phyloP scores from a whole-genome alignment of 2,329 filamentous ascomycete species.

The Phialophora verrucosa region DNA sequence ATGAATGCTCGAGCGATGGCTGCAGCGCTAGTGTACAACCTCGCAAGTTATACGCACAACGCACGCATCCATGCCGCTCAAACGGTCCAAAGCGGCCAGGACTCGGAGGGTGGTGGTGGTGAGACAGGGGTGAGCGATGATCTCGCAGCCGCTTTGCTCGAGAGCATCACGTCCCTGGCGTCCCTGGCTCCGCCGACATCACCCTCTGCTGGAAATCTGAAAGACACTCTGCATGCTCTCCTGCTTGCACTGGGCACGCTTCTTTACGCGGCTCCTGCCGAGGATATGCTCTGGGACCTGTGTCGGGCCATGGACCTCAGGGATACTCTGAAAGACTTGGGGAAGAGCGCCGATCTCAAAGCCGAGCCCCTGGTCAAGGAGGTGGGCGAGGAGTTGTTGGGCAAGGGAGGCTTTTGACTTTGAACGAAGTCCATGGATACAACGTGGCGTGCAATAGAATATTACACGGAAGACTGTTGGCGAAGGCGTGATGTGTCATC shows the following conservation, averaged over 20 bases:
- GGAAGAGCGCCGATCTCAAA: conserved; percentile 59
- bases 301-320: conserved; percentile 76
- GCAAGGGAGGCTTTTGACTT: conserved; percentile 42
- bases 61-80: conserved; percentile 64
- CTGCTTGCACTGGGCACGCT: conserved; percentile 77
- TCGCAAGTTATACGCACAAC: conserved; percentile 73
- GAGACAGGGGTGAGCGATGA: conserved; percentile 53
- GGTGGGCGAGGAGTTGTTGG: conserved; percentile 53
- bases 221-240: conserved; percentile 77
- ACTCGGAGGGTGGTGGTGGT: conserved; percentile 58
- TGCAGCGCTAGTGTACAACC: conserved; percentile 81
- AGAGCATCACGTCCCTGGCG: conserved; percentile 45
- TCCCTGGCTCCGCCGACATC: conserved; percentile 9
- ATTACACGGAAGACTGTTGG: not conserved
- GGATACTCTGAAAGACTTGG: conserved; percentile 57
- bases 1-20: conserved; percentile 79
- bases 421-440: not conserved
- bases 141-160: conserved; percentile 75
- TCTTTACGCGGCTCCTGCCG: conserved; percentile 69
- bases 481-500: not conserved
- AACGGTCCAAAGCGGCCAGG: conserved; percentile 49
- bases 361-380: conserved; percentile 63
- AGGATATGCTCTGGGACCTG: conserved; percentile 78
- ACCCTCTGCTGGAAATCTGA: conserved; percentile 23
- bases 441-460: not conserved